A percentile compares a stretch with the other conserved stretches of the same genome.
Conservation (phyloP, 352 stramenopile species). For the Globisporangium solare region DNA sequence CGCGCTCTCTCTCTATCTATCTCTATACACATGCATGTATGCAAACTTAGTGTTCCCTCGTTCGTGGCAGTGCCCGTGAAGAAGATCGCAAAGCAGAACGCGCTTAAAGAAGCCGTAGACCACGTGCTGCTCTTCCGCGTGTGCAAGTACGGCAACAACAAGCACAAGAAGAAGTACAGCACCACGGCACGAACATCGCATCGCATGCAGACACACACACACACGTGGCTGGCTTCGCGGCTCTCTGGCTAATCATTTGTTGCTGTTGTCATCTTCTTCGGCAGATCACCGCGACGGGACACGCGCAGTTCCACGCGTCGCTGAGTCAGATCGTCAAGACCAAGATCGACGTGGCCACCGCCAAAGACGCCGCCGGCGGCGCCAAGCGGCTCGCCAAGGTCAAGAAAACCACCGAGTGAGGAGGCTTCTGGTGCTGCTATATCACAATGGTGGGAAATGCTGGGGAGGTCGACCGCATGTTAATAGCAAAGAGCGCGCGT, state of each 20-base stretch:
- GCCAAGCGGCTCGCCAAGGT: conserved; percentile 36
- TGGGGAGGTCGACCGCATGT: too few relatives aligned
- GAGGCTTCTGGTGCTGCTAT: conserved; percentile 1
- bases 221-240: too few relatives aligned
- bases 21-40: conserved; percentile 1
- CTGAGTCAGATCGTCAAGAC: conserved; percentile 72
- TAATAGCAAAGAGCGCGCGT: too few relatives aligned
- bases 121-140: conserved; percentile 70
- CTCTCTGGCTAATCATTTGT: too few relatives aligned
- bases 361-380: conserved; percentile 11
- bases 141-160: conserved; percentile 83
- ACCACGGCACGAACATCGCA: conserved; percentile 38
- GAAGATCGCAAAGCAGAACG: conserved; percentile 18
- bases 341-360: conserved; percentile 41
- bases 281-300: conserved; percentile 51
- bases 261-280: conserved; percentile 1
- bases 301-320: conserved; percentile 63
- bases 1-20: neutral
- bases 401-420: conserved; percentile 65
- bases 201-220: neutral
- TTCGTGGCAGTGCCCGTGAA: conserved; percentile 12
- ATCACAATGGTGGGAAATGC: neutral
- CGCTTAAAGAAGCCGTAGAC: conserved; percentile 32
- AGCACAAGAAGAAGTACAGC: conserved; percentile 85
- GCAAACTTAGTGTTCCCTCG: too few relatives aligned